Evolutionary conservation across 2,329 filamentous ascomycete species (phyloP).

Genomic region (Elsinoe perseae): DNA sequence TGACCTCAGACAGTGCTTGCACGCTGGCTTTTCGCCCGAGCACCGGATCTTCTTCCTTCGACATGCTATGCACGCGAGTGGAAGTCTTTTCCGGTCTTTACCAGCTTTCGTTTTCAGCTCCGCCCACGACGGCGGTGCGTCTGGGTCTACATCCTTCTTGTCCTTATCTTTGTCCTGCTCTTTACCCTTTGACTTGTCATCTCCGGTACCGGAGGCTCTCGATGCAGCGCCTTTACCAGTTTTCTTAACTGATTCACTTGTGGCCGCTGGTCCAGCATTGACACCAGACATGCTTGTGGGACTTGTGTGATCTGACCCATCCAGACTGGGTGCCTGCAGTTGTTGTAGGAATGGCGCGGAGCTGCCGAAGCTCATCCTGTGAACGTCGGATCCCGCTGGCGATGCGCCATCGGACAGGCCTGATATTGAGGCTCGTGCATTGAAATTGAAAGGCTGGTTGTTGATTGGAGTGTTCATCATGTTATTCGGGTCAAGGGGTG

Average conservation of each 20-base stretch:
- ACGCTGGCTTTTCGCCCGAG: constrained; percentile 93
- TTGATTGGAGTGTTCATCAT: constrained; percentile 5
- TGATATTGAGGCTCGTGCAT: constrained; percentile 17
- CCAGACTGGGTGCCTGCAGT: constrained; percentile 24
- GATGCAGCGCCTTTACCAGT: background rate
- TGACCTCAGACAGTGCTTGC: constrained; percentile 89
- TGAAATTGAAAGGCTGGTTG: background rate
- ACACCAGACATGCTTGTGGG: constrained; percentile 19
- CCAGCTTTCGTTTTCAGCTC: constrained; percentile 61
- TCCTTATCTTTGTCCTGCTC: constrained; percentile 15
- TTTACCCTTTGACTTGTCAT: constrained; percentile 4
- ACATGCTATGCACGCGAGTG: constrained; percentile 90
- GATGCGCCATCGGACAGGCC: constrained; percentile 22
- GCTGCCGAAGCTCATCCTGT: constrained; percentile 28
- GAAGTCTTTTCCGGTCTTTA: constrained; percentile 88
- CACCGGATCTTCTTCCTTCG: constrained; percentile 96
- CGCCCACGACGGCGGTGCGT: constrained; percentile 39
- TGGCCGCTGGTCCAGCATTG: background rate
- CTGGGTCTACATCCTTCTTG: constrained; percentile 25
- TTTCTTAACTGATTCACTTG: constrained; percentile 4
- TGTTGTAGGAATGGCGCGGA: constrained; percentile 22
- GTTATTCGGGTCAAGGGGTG: background rate
- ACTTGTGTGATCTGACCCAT: constrained; percentile 27
- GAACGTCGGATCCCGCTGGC: constrained; percentile 29
- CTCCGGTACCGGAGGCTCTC: background rate